Evolutionary conservation across 495 filamentous ascomycete genomes (phyloP).

Genomic region (Neurospora terricola): DNA sequence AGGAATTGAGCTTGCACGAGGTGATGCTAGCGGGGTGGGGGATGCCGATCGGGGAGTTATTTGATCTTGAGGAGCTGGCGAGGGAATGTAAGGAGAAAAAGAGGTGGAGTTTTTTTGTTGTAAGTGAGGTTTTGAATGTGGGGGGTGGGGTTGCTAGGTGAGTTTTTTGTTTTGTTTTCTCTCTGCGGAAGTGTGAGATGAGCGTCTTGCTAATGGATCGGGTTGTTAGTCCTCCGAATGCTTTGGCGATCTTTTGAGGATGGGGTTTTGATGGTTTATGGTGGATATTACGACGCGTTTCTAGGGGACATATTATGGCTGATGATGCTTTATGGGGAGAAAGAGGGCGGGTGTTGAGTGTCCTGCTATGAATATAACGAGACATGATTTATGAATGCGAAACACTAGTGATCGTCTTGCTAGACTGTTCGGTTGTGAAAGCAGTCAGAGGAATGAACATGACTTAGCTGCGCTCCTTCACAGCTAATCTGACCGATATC

Average conservation of each 20-base stretch:
- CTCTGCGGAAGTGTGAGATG: background rate
- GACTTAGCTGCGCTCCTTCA: background rate
- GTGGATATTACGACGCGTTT: background rate
- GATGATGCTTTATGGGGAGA: background rate
- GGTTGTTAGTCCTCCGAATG: conserved; percentile 32
- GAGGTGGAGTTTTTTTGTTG: conserved; percentile 38
- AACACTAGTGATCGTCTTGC: background rate
- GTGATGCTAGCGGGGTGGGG: conserved; percentile 40
- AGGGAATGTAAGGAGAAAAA: conserved; percentile 19
- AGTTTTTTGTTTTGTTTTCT: background rate
- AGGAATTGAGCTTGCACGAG: conserved; percentile 28
- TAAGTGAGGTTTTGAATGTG: conserved; percentile 38
- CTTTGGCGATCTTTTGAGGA: conserved; percentile 18
- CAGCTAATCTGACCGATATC: background rate
- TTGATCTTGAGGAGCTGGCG: conserved; percentile 35
- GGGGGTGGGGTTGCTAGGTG: conserved; percentile 35
- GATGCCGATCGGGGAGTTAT: conserved; percentile 40
- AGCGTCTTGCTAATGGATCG: background rate
- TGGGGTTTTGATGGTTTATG: background rate
- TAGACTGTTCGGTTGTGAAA: background rate
- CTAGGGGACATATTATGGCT: background rate
- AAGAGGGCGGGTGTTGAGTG: background rate
- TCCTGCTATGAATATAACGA: background rate
- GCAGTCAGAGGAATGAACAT: background rate
- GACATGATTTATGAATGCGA: background rate